These are phyloP conservation scores for Torulaspora franciscae DNA, from an alignment of 805 yeast species.

Conservation along the genomic window DNA sequence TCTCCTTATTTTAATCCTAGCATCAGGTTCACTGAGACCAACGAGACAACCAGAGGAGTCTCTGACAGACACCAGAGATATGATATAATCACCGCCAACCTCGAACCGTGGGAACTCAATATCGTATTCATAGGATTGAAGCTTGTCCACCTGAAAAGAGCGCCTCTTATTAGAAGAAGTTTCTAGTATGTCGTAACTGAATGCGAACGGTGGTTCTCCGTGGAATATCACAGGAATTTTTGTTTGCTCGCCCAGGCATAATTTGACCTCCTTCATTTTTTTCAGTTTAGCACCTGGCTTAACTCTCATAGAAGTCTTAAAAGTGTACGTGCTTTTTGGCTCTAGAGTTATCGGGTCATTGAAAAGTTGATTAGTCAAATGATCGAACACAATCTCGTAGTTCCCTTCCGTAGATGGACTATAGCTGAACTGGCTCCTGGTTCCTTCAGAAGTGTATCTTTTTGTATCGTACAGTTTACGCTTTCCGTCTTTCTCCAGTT, in stretches of 20 bases:
- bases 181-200: slow-evolving; percentile 64
- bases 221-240: slow-evolving; percentile 54
- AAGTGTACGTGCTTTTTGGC: slow-evolving; percentile 45
- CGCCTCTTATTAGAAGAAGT: slow-evolving; percentile 46
- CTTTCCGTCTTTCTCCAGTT: slow-evolving; percentile 34
- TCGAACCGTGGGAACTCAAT: slow-evolving; percentile 53
- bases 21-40: slow-evolving; percentile 59
- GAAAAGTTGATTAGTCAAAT: slow-evolving; percentile 61
- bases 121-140: slow-evolving; percentile 35
- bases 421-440: slow-evolving; percentile 56
- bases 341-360: slow-evolving; percentile 37
- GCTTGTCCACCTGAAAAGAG: slow-evolving; percentile 40
- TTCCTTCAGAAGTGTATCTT: slow-evolving; percentile 37
- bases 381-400: slow-evolving; percentile 66
- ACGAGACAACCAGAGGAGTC: slow-evolving; percentile 81
- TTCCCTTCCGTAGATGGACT: slow-evolving; percentile 78
- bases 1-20: slow-evolving; percentile 60
- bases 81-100: slow-evolving; percentile 68
- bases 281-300: slow-evolving; percentile 51
- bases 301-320: slow-evolving; percentile 66
- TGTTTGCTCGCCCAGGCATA: slow-evolving; percentile 47
- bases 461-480: slow-evolving; percentile 37
- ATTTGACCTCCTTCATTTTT: slow-evolving; percentile 20
- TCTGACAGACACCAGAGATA: slow-evolving; percentile 57
- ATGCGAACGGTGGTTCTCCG: slow-evolving; percentile 76